phyloP scores from a whole-genome alignment of 2,329 filamentous ascomycete genomes.

The Alternaria alternata region DNA sequence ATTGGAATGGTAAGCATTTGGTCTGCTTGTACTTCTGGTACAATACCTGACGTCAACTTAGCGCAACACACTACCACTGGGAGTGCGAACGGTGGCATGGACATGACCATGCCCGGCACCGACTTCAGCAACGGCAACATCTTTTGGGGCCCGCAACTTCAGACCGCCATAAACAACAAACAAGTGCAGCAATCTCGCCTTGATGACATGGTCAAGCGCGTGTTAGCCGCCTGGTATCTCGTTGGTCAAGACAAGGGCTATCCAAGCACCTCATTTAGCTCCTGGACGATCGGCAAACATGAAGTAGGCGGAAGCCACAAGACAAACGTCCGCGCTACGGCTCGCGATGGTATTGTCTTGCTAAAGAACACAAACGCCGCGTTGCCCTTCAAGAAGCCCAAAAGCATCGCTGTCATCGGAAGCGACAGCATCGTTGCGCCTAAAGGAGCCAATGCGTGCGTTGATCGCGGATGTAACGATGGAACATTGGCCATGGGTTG shows the following conservation, averaged over 20 bases:
- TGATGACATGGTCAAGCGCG: conserved; percentile 55
- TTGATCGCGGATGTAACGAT: conserved; percentile 69
- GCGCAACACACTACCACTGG: conserved; percentile 57
- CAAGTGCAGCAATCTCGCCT: conserved; percentile 48
- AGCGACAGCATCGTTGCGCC: conserved; percentile 81
- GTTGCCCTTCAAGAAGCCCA: conserved; percentile 73
- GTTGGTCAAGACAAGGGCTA: conserved; percentile 57
- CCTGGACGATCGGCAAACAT: conserved; percentile 53
- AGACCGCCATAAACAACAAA: conserved; percentile 61
- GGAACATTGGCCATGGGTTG: conserved; percentile 74
- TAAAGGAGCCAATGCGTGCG: conserved; percentile 79
- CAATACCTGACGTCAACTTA: conserved; percentile 8
- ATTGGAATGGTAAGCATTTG: conserved; percentile 49
- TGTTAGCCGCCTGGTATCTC: conserved; percentile 60
- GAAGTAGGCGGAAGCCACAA: conserved; percentile 54
- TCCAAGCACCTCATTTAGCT: conserved; percentile 55
- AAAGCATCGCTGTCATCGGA: conserved; percentile 72
- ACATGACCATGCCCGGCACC: conserved; percentile 66
- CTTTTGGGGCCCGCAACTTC: conserved; percentile 65
- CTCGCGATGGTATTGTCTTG: conserved; percentile 59
- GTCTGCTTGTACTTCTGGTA: background rate
- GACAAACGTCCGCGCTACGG: conserved; percentile 52
- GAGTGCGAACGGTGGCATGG: conserved; percentile 57
- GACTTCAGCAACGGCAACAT: conserved; percentile 53
- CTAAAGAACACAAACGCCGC: conserved; percentile 71